These are phyloP conservation scores for Conoideocrella luteorostrata DNA, from an alignment of 2,329 filamentous ascomycete species.

Conservation along the genomic window DNA sequence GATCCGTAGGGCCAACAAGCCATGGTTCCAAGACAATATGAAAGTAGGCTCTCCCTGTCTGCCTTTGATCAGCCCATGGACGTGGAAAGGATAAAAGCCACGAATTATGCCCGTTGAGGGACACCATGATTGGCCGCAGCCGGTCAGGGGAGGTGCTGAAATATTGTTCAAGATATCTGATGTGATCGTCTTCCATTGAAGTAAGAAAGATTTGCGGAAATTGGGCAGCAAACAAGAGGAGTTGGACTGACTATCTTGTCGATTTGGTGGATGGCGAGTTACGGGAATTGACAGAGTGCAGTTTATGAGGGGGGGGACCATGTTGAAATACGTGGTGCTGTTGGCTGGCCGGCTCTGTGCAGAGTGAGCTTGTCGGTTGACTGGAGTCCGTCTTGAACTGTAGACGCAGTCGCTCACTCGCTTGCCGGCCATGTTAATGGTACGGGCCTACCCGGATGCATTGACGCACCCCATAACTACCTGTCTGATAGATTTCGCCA, in stretches of 20 bases:
- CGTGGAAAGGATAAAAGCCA: constrained; percentile 28
- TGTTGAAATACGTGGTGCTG: too few species aligned
- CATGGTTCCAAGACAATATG: constrained; percentile 28
- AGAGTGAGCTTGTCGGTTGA: too few species aligned
- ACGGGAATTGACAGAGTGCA: too few species aligned
- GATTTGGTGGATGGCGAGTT: not conserved
- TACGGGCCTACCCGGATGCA: not conserved
- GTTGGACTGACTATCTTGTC: too few species aligned
- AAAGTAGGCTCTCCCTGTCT: constrained; percentile 19
- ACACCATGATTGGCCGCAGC: constrained; percentile 22
- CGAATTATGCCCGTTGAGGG: constrained; percentile 27
- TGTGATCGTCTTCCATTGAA: constrained; percentile 11
- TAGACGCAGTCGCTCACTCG: too few species aligned
- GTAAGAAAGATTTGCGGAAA: not conserved
- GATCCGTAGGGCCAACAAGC: constrained; percentile 20
- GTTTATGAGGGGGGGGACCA: too few species aligned
- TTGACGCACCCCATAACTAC: not conserved
- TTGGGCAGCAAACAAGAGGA: not conserved
- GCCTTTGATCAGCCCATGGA: constrained; percentile 15
- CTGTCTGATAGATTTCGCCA: not conserved
- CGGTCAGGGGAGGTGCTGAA: constrained; percentile 10
- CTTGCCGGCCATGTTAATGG: constrained; percentile 1
- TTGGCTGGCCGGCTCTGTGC: too few species aligned
- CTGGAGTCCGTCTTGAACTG: too few species aligned
- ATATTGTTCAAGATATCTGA: constrained; percentile 12